Evolutionary conservation across 208 protist genomes (phyloP).

Genomic region (Crithidia sp.): DNA sequence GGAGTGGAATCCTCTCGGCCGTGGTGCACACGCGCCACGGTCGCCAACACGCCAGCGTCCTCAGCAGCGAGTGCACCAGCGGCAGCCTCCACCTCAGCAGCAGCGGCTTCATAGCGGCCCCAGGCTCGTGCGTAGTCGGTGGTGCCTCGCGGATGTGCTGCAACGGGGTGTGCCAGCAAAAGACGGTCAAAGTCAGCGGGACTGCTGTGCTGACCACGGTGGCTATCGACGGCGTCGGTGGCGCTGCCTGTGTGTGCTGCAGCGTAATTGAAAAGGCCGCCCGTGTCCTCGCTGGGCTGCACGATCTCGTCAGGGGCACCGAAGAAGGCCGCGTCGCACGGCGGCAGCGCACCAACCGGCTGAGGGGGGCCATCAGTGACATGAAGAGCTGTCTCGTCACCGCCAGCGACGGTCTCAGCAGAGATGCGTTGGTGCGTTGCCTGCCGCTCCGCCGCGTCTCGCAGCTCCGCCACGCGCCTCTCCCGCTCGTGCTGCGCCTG

Average conservation of each 20-base stretch:
- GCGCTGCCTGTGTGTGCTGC: neutral
- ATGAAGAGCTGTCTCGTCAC: neutral
- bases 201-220: neutral
- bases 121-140: constrained; percentile 33
- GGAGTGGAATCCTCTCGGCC: neutral
- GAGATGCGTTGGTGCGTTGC: neutral
- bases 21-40: constrained; percentile 1
- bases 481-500: constrained; percentile 9
- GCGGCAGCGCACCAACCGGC: constrained; percentile 19
- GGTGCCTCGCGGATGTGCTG: neutral
- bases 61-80: constrained; percentile 21
- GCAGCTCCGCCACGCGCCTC: constrained; percentile 16
- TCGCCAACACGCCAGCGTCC: constrained; percentile 24
- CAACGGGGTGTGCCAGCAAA: neutral
- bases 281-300: neutral
- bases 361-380: neutral
- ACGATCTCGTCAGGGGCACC: constrained; percentile 21
- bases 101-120: constrained; percentile 14
- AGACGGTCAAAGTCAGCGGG: neutral
- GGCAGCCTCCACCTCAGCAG: constrained; percentile 1
- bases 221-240: neutral
- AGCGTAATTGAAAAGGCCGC: neutral
- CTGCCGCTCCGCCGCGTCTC: neutral
- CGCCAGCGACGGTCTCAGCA: neutral
- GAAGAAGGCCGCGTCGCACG: constrained; percentile 28